Evolutionary conservation across 148 eudicot genomes (phyloP).

Genomic region (Gaultheria prostrata): DNA sequence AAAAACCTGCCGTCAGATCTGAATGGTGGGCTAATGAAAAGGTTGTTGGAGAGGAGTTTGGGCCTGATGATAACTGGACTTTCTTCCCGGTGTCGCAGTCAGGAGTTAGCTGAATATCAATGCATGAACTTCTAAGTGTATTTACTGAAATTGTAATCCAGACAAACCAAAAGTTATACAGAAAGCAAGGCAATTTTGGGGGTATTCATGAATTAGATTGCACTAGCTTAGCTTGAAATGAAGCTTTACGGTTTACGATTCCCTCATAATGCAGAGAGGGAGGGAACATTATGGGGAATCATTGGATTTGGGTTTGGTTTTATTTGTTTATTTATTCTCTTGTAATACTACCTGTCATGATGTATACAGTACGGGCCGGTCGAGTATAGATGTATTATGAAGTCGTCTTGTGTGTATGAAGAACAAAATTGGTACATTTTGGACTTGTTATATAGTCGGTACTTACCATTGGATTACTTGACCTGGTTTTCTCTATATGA

Average conservation of each 20-base stretch:
- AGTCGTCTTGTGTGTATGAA: constrained; percentile 1
- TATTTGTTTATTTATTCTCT: constrained; percentile 12
- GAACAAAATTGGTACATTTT: not conserved
- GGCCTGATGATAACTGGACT: constrained; percentile 64
- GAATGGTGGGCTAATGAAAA: constrained; percentile 80
- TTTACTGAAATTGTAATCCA: not conserved
- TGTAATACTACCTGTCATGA: constrained; percentile 12
- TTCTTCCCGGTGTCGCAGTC: constrained; percentile 80
- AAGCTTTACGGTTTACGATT: not conserved
- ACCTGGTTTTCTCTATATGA: not conserved
- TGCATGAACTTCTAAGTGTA: not conserved
- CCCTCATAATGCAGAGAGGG: not conserved
- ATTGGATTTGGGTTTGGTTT: constrained; percentile 1
- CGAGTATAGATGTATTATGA: not conserved
- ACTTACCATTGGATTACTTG: not conserved
- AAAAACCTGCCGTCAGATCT: constrained; percentile 33
- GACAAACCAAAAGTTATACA: not conserved
- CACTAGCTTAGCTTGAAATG: not conserved
- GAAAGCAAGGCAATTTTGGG: constrained; percentile 8
- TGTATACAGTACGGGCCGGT: constrained; percentile 6
- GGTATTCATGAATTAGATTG: not conserved
- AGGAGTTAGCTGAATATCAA: constrained; percentile 45
- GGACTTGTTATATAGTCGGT: not conserved
- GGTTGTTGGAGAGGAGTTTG: constrained; percentile 39
- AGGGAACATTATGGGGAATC: not conserved